Base-by-base conservation (phyloP, 257 asterid genomes). In the Solanum acaule region DNA sequence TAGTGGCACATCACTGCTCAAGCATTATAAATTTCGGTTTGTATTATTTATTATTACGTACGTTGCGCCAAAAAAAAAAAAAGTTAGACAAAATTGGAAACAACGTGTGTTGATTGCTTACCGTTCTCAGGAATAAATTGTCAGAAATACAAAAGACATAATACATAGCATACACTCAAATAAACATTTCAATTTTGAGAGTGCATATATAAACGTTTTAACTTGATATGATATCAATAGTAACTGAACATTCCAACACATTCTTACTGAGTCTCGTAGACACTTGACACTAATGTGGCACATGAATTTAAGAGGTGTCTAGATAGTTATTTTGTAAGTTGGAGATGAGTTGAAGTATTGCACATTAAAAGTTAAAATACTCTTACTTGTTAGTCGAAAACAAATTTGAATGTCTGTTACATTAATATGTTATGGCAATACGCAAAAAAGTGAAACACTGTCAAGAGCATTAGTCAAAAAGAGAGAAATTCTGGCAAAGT, bases 171-270 rank as follows among this genome's bases (percentile, higher is more conserved):
- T 16, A 52, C 0, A 52, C 63, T 2, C 11, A 56, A 56, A 18
- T 20, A 59, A 59, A 59, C 0, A 59, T 59, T 20, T 8, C 1
- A 59, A 59, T 0, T 59, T 20, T 59, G 6, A 20, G 5, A 7
- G 6, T 3, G 12, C 0, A 59, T 8, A 22, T 59, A 22, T 59
- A 20, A 0, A 22, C 12, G 10, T 0, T 22, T 59, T 20, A 59
- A 59, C 27, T 20, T 22, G 12, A 7, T 49, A 46, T 46, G 59
- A 16, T 22, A 59, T 59, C 0, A 59, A 20, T 6, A 8, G 25
- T 20, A 20, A 59, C 5, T 22, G 0, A 59, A 20, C 11, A 3
- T 6, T 59, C 5, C 5, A 20, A 59, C 12, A 0, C 12, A 0
- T 22, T 0, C 1, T 22, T 59, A 8, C 0, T 20, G 27, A 59